Base-by-base conservation (phyloP, 805 yeast genomes). In the Candida anglica region DNA sequence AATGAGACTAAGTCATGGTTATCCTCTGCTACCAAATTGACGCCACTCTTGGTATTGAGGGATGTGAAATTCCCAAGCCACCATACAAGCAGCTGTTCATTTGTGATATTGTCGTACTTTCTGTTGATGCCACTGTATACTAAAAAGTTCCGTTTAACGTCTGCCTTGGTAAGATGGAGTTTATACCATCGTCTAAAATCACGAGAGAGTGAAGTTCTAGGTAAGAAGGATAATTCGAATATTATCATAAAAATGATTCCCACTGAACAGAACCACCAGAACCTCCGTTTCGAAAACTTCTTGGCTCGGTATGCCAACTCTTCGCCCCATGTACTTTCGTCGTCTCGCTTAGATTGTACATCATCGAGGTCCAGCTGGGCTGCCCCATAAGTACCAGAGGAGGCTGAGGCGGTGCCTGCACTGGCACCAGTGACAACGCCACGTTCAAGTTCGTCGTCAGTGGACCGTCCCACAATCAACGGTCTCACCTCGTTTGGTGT, bases 161-260 rank as follows among this genome's bases (percentile, higher is more conserved):
- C 96, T 7, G 77, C 71, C 36, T 69, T 71, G 2, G 95, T 80
- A 31, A 86, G 52, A 34, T 65, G 71, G 22, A 78, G 70, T 20
- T 81, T 79, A 56, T 86, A 86, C 43, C 86, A 55, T 32, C 96
- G 62, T 46, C 91, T 71, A 47, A 84, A 76, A 56, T 89, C 96
- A 43, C 95, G 64, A 32, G 83, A 77, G 14, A 86, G 62, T 2
- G 95, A 85, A 1, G 97, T 86, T 37, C 96, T 58, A 2, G 96
- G 96, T 11, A 87, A 64, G 52, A 88, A 88, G 0, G 81, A 75
- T 32, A 86, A 63, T 26, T 84, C 75, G 50, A 84, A 77, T 2
- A 73, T 64, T 11, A 76, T 48, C 22, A 78, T 57, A 30, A 78
- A 75, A 2, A 69, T 34, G 2, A 77, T 39, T 1, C 86, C 84